phyloP scores from a whole-genome alignment of 371 early-diverging fungal species.

The Modicella reniformis region DNA sequence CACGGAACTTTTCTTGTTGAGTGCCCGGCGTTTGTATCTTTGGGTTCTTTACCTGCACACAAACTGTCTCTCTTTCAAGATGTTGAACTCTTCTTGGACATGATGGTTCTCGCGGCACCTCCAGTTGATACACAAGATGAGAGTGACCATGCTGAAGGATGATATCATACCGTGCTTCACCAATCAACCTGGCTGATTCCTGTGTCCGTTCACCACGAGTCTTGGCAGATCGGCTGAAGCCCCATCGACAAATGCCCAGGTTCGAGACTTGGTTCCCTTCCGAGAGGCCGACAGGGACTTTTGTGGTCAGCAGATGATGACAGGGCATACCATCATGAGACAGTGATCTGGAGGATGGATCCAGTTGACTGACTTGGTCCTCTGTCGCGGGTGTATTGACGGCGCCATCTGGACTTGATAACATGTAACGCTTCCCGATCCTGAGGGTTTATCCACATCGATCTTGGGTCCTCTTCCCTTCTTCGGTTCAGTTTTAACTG shows the following conservation, averaged over 20 bases:
- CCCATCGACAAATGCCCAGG: slow-evolving; percentile 58
- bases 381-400: slow-evolving; percentile 16
- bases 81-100: slow-evolving; percentile 61
- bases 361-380: background rate
- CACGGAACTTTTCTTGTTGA: slow-evolving; percentile 27
- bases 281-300: slow-evolving; percentile 47
- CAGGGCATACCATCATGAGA: slow-evolving; percentile 19
- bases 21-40: slow-evolving; percentile 27
- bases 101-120: slow-evolving; percentile 54
- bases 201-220: slow-evolving; percentile 55
- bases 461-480: slow-evolving; percentile 59
- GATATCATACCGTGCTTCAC: slow-evolving; percentile 33
- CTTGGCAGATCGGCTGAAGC: slow-evolving; percentile 54
- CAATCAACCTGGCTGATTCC: slow-evolving; percentile 51
- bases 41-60: slow-evolving; percentile 61
- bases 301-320: slow-evolving; percentile 51
- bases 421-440: slow-evolving; percentile 44
- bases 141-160: slow-evolving; percentile 30
- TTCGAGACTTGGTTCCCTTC: slow-evolving; percentile 28
- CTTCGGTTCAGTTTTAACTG: no score
- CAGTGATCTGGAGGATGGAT: background rate
- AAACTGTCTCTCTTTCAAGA: slow-evolving; percentile 58
- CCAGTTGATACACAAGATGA: slow-evolving; percentile 56
- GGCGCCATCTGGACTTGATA: slow-evolving; percentile 56
- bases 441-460: slow-evolving; percentile 36